Evolutionary conservation across 2,329 filamentous ascomycete genomes (phyloP).

Genomic region (Cytospora schulzeri): DNA sequence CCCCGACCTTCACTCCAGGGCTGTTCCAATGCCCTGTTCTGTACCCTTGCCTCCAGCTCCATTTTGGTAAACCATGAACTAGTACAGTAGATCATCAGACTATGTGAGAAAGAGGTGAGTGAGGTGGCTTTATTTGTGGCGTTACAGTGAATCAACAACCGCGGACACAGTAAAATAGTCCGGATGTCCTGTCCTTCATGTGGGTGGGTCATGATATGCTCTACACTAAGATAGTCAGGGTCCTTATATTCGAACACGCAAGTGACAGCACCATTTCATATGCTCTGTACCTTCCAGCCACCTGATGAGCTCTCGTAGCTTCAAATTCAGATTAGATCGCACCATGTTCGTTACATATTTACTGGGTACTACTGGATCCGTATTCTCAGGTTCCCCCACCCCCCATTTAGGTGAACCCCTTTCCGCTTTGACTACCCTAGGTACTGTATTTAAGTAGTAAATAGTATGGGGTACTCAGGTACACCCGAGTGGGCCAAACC

Average conservation of each 20-base stretch:
- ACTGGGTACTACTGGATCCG: not conserved
- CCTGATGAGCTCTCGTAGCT: not conserved
- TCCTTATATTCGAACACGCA: not conserved
- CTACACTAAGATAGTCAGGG: too few relatives aligned
- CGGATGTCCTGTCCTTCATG: too few relatives aligned
- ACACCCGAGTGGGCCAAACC: too few relatives aligned
- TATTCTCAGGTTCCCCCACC: too few relatives aligned
- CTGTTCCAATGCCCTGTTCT: too few relatives aligned
- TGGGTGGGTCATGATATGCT: not conserved
- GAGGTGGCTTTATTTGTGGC: not conserved
- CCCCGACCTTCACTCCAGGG: too few relatives aligned
- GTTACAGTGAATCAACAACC: not conserved
- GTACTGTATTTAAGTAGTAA: too few relatives aligned
- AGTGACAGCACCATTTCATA: too few relatives aligned
- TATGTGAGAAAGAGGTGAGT: not conserved
- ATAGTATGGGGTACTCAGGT: not conserved
- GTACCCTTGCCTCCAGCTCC: not conserved
- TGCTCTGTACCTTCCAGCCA: too few relatives aligned
- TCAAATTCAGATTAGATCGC: not conserved
- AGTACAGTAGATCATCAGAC: too few relatives aligned
- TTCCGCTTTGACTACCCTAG: too few relatives aligned
- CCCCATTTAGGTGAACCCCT: not conserved
- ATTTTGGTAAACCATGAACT: not conserved
- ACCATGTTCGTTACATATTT: not conserved
- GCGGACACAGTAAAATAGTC: not conserved